phyloP scores from a whole-genome alignment of 257 asterid genomes.

The Phtheirospermum japonicum region DNA sequence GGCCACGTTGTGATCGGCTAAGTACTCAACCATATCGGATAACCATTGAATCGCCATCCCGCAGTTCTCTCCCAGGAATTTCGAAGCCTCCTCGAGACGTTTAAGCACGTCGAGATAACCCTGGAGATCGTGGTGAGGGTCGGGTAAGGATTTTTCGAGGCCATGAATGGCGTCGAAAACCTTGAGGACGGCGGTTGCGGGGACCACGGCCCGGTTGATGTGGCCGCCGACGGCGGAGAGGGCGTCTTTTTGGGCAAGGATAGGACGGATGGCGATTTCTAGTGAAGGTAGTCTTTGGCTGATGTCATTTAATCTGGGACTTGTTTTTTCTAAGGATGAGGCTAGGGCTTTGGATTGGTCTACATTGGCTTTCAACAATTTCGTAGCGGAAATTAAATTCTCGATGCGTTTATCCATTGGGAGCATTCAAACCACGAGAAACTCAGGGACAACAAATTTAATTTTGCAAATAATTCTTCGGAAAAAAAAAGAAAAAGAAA shows the following conservation, averaged over 20 bases:
- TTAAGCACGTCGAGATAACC: constrained; percentile 78
- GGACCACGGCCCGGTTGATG: constrained; percentile 83
- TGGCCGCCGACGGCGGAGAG: constrained; percentile 71
- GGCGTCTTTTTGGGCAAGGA: constrained; percentile 61
- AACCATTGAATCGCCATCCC: constrained; percentile 89
- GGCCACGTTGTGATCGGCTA: constrained; percentile 81
- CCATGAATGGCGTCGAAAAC: constrained; percentile 95
- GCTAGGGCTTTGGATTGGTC: constrained; percentile 66
- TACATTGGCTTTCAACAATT: constrained; percentile 53
- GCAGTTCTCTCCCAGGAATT: constrained; percentile 73
- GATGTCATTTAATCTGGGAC: constrained; percentile 71
- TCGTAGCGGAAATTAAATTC: constrained; percentile 59
- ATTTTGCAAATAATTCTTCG: not conserved
- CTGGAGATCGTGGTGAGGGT: constrained; percentile 68
- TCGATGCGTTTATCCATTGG: constrained; percentile 59
- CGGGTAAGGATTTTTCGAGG: constrained; percentile 74
- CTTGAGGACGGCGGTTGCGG: constrained; percentile 91
- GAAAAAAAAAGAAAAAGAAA: constrained; percentile 6
- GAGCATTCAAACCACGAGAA: constrained; percentile 22
- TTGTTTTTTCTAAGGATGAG: constrained; percentile 51
- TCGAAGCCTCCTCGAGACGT: constrained; percentile 77
- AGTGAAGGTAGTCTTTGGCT: constrained; percentile 60
- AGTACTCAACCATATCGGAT: constrained; percentile 79
- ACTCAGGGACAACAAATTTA: not conserved
- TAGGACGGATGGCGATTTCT: constrained; percentile 73